These are phyloP conservation scores for Psidium friedrichsthalianum DNA, from an alignment of 345 rosid species.

Conservation along the genomic window DNA sequence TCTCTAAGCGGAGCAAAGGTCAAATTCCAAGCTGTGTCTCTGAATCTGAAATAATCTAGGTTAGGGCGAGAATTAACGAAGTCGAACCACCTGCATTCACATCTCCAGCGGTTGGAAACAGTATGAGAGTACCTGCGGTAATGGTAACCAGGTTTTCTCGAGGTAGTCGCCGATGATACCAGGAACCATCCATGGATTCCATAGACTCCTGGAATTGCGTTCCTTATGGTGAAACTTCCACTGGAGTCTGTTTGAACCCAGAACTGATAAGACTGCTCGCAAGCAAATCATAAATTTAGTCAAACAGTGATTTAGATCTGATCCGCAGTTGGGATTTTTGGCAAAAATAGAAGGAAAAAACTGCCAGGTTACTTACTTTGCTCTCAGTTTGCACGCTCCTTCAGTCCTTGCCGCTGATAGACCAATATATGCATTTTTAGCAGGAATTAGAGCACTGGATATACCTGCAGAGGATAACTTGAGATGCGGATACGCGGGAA, in stretches of 20 bases:
- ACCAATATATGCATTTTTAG: conserved; percentile 19
- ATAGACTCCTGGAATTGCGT: conserved; percentile 21
- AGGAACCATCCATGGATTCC: conserved; percentile 27
- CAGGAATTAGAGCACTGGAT: conserved; percentile 22
- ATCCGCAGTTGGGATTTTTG: background rate
- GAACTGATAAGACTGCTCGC: conserved; percentile 20
- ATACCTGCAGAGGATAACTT: conserved; percentile 6
- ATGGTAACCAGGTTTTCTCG: conserved; percentile 2
- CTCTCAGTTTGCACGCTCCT: conserved; percentile 29
- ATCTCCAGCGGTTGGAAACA: background rate
- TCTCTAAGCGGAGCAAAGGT: conserved; percentile 12
- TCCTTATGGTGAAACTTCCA: conserved; percentile 22
- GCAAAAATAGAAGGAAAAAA: background rate
- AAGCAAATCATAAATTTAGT: background rate
- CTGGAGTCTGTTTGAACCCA: conserved; percentile 25
- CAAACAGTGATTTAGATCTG: background rate
- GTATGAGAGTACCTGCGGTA: conserved; percentile 12
- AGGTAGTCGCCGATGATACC: conserved; percentile 30
- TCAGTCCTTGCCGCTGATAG: conserved; percentile 15
- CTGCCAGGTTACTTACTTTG: conserved; percentile 8
- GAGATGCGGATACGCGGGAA: background rate
- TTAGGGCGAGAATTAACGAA: background rate
- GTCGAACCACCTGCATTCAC: background rate
- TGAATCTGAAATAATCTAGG: conserved; percentile 5
- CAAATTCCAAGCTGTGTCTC: conserved; percentile 13